Conservation (phyloP, 768 basidiomycete genomes). For the Termitomyces sp. region DNA sequence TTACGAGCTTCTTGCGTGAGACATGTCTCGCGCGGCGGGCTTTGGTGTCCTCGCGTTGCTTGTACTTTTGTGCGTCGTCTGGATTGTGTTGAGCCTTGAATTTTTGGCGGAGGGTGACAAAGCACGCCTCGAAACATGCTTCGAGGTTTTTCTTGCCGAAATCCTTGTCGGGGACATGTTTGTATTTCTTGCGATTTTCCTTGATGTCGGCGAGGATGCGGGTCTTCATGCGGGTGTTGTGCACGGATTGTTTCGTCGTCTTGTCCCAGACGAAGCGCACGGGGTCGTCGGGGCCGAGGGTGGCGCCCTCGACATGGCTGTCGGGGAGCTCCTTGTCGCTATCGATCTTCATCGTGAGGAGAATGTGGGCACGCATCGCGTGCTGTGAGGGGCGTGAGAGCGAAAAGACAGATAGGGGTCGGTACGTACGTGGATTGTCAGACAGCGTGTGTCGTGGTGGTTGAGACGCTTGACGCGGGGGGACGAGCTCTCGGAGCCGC, state of each 20-base stretch:
- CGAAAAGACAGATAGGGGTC: background rate
- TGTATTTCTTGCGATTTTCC: constrained; percentile 49
- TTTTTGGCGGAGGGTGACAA: constrained; percentile 63
- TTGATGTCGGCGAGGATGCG: constrained; percentile 58
- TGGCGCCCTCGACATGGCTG: constrained; percentile 50
- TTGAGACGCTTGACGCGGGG: constrained; percentile 40
- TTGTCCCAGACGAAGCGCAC: constrained; percentile 79
- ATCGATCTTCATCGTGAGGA: constrained; percentile 50
- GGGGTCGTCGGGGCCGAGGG: constrained; percentile 40
- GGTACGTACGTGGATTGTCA: constrained; percentile 58
- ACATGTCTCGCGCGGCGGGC: constrained; percentile 55
- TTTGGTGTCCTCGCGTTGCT: constrained; percentile 55
- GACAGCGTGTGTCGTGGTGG: constrained; percentile 58
- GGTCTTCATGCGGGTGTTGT: constrained; percentile 67
- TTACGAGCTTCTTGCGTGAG: constrained; percentile 57
- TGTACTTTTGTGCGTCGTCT: constrained; percentile 14
- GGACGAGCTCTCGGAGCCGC: constrained; percentile 30
- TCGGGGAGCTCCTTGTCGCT: constrained; percentile 56
- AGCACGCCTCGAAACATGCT: constrained; percentile 63
- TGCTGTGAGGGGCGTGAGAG: constrained; percentile 34
- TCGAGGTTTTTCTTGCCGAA: constrained; percentile 60
- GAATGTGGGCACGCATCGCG: constrained; percentile 65
- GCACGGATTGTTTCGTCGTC: constrained; percentile 67
- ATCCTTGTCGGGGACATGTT: constrained; percentile 58
- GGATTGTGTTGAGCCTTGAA: constrained; percentile 46